Percentiles rank a stretch among this genome's conserved stretches.
Evolutionary conservation across 2,329 filamentous ascomycete genomes (phyloP).

Genomic region (Penicillium sp.): DNA sequence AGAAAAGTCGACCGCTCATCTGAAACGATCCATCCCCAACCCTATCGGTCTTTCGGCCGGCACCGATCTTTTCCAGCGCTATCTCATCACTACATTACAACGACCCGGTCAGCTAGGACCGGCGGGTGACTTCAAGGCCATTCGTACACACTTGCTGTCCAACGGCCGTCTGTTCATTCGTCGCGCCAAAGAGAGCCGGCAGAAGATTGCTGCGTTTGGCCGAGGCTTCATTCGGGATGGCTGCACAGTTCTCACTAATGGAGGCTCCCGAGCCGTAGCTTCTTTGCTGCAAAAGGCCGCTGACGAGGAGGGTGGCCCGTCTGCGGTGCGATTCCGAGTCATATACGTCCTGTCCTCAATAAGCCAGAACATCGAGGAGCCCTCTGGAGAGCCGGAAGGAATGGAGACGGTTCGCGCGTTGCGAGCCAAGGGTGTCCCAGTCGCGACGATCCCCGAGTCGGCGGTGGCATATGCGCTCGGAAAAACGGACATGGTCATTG

Average conservation of each 20-base stretch:
- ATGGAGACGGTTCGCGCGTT: constrained; percentile 65
- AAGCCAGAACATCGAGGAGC: constrained; percentile 22
- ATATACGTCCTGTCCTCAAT: constrained; percentile 61
- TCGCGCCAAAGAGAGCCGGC: constrained; percentile 75
- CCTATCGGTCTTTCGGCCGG: constrained; percentile 88
- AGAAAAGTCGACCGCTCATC: constrained; percentile 65
- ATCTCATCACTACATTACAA: constrained; percentile 70
- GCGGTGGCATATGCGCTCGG: constrained; percentile 74
- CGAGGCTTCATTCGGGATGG: constrained; percentile 72
- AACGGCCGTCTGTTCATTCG: constrained; percentile 84
- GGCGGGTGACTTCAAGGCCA: constrained; percentile 69
- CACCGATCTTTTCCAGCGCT: constrained; percentile 91
- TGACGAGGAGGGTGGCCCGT: constrained; percentile 51
- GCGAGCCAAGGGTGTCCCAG: constrained; percentile 67
- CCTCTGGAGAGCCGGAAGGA: constrained; percentile 52
- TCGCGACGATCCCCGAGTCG: constrained; percentile 71
- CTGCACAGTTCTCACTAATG: constrained; percentile 80
- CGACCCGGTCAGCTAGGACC: constrained; percentile 47
- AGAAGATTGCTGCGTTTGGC: constrained; percentile 75
- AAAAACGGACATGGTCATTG: constrained; percentile 63
- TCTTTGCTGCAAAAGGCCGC: constrained; percentile 69
- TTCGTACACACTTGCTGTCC: constrained; percentile 73
- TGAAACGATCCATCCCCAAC: constrained; percentile 76
- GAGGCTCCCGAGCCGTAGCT: constrained; percentile 77
- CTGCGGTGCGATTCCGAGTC: constrained; percentile 68